phyloP scores from a whole-genome alignment of 2,329 filamentous ascomycete species.

The Allantophomopsis lycopodina region DNA sequence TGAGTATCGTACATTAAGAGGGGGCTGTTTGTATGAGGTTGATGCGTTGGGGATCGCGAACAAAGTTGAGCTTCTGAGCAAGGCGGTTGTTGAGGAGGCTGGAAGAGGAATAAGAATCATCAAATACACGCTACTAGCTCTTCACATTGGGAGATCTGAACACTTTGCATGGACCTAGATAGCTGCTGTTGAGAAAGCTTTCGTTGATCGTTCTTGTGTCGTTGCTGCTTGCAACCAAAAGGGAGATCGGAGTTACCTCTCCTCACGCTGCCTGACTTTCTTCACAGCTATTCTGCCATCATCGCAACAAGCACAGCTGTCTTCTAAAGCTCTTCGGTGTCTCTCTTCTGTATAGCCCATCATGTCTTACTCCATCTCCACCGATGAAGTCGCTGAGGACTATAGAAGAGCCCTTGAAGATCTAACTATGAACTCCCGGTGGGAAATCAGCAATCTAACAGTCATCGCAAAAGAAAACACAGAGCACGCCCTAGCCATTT shows the following conservation, averaged over 20 bases:
- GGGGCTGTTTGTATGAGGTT: constrained; percentile 46
- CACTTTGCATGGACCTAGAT: constrained; percentile 21
- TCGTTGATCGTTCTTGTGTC: background rate
- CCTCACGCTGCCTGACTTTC: background rate
- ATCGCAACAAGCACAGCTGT: no score
- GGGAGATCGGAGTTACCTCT: background rate
- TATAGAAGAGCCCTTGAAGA: constrained; percentile 90
- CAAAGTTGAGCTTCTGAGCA: constrained; percentile 8
- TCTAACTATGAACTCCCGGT: constrained; percentile 77
- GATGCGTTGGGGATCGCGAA: constrained; percentile 7
- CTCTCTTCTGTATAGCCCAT: constrained; percentile 21
- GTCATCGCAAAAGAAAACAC: constrained; percentile 97
- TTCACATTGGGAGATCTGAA: constrained; percentile 15
- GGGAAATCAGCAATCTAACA: constrained; percentile 94
- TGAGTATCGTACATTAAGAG: constrained; percentile 16
- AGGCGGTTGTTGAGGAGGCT: constrained; percentile 8
- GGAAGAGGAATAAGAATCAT: constrained; percentile 15
- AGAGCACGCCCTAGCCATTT: constrained; percentile 87
- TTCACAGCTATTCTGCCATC: no score
- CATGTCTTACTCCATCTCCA: constrained; percentile 47
- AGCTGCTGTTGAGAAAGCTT: constrained; percentile 18
- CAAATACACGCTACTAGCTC: constrained; percentile 22
- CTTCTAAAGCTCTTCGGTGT: no score
- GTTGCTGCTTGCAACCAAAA: background rate
- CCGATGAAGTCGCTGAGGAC: constrained; percentile 82